These are phyloP conservation scores for Kwoniella mangroviensis DNA, from an alignment of 768 basidiomycete species.

Conservation along the genomic window DNA sequence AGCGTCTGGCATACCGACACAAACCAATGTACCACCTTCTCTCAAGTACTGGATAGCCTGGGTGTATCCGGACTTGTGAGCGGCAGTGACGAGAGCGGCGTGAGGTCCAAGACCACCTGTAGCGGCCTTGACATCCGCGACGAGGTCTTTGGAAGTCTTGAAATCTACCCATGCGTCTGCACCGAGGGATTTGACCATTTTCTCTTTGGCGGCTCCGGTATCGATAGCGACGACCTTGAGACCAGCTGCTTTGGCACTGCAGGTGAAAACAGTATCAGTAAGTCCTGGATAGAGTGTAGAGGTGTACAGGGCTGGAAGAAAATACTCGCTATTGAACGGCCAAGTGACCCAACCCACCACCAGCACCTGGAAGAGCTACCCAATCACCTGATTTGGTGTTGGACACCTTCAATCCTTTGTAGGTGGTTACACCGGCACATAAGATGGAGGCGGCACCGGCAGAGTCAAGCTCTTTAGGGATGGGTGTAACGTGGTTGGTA, in stretches of 20 bases:
- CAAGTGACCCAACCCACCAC: constrained; percentile 75
- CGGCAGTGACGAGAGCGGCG: constrained; percentile 60
- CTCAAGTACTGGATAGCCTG: constrained; percentile 70
- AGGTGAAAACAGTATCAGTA: neutral
- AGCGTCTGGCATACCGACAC: constrained; percentile 73
- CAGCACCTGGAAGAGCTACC: constrained; percentile 55
- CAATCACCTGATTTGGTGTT: constrained; percentile 68
- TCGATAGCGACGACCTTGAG: constrained; percentile 82
- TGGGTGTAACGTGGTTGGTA: constrained; percentile 66
- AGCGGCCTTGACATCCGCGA: constrained; percentile 67
- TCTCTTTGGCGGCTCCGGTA: constrained; percentile 73
- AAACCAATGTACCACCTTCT: constrained; percentile 62
- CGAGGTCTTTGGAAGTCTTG: constrained; percentile 68
- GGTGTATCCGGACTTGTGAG: constrained; percentile 59
- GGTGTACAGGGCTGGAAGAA: neutral
- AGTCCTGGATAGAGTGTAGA: neutral
- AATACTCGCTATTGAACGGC: constrained; percentile 69
- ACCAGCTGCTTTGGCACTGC: constrained; percentile 69
- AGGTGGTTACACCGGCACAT: constrained; percentile 80
- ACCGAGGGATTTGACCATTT: constrained; percentile 68
- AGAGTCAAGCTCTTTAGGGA: constrained; percentile 67
- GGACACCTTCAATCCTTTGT: constrained; percentile 79
- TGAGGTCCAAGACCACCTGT: constrained; percentile 76
- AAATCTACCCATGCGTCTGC: constrained; percentile 77
- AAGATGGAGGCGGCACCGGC: constrained; percentile 73